Evolutionary conservation across 176 grass and related monocot genomes (phyloP).

Genomic region (Phoenix dactylifera): DNA sequence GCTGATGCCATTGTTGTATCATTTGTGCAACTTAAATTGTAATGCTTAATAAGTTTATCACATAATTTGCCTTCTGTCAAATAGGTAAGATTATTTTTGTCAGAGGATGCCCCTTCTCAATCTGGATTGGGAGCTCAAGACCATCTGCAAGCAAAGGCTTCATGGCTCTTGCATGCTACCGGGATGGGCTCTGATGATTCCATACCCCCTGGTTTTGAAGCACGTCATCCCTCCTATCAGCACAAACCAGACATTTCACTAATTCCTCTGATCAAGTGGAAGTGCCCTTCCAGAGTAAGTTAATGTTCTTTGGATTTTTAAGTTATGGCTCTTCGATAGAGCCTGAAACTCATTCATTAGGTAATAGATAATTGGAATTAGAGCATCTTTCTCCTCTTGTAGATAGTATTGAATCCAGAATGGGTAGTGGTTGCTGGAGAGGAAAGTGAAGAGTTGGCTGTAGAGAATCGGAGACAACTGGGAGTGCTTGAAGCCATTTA

Average conservation of each 20-base stretch:
- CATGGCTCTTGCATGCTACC: conserved; percentile 65
- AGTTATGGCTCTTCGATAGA: background rate
- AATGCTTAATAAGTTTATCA: too few species aligned
- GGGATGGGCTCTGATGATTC: conserved; percentile 67
- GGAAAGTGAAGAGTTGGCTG: conserved; percentile 64
- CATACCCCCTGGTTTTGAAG: conserved; percentile 83
- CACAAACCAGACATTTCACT: conserved; percentile 57
- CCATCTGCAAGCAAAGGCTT: conserved; percentile 92
- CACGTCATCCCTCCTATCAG: conserved; percentile 38
- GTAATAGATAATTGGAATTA: too few species aligned
- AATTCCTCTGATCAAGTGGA: conserved; percentile 67
- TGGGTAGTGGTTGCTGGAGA: conserved; percentile 71
- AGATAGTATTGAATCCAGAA: conserved; percentile 57
- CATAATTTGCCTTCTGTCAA: background rate
- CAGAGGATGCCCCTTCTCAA: conserved; percentile 80
- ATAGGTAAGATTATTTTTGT: conserved; percentile 86
- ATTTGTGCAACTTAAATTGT: too few species aligned
- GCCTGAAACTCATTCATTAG: background rate
- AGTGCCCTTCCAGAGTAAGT: conserved; percentile 53
- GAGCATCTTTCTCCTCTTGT: conserved; percentile 12
- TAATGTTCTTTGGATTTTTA: conserved; percentile 4
- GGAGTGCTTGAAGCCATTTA: conserved; percentile 94
- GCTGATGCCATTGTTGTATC: too few species aligned
- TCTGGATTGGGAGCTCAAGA: conserved; percentile 69
- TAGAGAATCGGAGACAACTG: conserved; percentile 74